Evolutionary conservation across 140 eudicot genomes (phyloP).

Genomic region (Senecio squalidus): DNA sequence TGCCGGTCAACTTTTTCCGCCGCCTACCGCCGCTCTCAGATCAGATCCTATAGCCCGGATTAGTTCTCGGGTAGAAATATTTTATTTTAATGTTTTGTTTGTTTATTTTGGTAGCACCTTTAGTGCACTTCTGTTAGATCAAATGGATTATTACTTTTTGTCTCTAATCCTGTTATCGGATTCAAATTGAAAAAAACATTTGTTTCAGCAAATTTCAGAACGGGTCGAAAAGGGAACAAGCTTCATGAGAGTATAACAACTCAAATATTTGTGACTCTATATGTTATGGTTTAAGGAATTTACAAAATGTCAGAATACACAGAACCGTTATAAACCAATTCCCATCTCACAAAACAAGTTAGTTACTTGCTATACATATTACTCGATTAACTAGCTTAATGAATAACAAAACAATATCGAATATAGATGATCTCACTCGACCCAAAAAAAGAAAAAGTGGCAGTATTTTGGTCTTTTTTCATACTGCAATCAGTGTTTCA

Average conservation of each 20-base stretch:
- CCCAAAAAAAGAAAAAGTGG: conserved; percentile 6
- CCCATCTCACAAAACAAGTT: conserved; percentile 3
- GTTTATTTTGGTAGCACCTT: conserved; percentile 32
- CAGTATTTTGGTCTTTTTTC: conserved; percentile 11
- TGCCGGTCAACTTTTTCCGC: conserved; percentile 73
- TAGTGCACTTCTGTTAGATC: conserved; percentile 27
- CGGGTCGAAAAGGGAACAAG: background rate
- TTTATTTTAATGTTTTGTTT: conserved; percentile 7
- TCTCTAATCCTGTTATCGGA: conserved; percentile 14
- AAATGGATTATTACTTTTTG: conserved; percentile 5
- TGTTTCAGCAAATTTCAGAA: background rate
- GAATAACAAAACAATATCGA: conserved; percentile 20
- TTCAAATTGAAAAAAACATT: conserved; percentile 4
- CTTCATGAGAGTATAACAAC: background rate
- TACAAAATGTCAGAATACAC: conserved; percentile 3
- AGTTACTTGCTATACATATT: conserved; percentile 4
- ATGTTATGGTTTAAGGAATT: background rate
- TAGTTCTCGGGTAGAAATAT: background rate
- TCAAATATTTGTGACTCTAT: background rate
- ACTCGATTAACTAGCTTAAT: conserved; percentile 16
- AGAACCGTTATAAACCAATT: conserved; percentile 5
- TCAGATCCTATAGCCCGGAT: conserved; percentile 42
- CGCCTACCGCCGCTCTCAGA: conserved; percentile 89
- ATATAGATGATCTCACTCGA: conserved; percentile 18
- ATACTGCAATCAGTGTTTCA: too few species aligned